These are phyloP conservation scores for Chloranthus sessilifolius DNA, from an alignment of 164 flowering plant species.

Conservation along the genomic window DNA sequence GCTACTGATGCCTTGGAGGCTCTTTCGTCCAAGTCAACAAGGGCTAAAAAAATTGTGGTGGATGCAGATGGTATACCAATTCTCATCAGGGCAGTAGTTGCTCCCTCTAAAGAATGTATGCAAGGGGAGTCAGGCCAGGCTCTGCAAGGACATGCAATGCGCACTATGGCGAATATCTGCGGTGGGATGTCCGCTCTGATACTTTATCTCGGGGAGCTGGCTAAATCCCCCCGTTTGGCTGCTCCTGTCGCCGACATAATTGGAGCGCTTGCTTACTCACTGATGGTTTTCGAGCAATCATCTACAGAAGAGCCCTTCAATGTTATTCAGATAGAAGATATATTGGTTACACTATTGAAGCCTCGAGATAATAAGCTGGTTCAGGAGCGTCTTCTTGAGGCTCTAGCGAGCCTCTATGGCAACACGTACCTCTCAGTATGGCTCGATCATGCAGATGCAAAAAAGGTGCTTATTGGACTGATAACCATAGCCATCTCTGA, in stretches of 20 bases:
- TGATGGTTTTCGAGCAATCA: slow-evolving; percentile 62
- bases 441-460: slow-evolving; percentile 65
- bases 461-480: slow-evolving; percentile 69
- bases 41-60: slow-evolving; percentile 56
- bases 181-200: slow-evolving; percentile 75
- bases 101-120: slow-evolving; percentile 92
- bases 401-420: slow-evolving; percentile 83
- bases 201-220: slow-evolving; percentile 68
- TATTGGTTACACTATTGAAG: slow-evolving; percentile 52
- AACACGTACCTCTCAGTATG: slow-evolving; percentile 48
- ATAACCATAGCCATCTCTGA: slow-evolving; percentile 69
- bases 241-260: slow-evolving; percentile 85
- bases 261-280: slow-evolving; percentile 85
- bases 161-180: slow-evolving; percentile 69
- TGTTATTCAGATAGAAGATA: slow-evolving; percentile 51
- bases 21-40: slow-evolving; percentile 56
- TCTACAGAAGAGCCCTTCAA: slow-evolving; percentile 46
- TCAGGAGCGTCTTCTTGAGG: slow-evolving; percentile 84
- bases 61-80: slow-evolving; percentile 59
- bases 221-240: slow-evolving; percentile 62
- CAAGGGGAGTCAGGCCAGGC: slow-evolving; percentile 60
- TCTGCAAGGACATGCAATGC: slow-evolving; percentile 66
- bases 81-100: slow-evolving; percentile 78
- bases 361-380: slow-evolving; percentile 74
- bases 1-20: slow-evolving; percentile 89